Evolutionary conservation across 2,329 filamentous ascomycete species (phyloP).

Genomic region (Nothopassalora personata): DNA sequence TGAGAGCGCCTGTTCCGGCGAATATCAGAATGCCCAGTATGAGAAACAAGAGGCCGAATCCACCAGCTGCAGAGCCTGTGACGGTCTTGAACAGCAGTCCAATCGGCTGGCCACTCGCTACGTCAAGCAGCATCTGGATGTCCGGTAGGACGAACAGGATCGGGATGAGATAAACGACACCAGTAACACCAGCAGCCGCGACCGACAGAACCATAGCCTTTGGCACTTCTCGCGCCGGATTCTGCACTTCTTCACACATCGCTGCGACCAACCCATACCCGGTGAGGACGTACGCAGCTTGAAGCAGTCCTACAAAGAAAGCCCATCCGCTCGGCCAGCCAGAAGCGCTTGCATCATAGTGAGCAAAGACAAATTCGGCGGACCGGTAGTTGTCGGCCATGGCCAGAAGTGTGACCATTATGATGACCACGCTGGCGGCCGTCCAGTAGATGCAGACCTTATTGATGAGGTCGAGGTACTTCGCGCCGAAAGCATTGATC

Average conservation of each 20-base stretch:
- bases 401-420: conserved; percentile 58
- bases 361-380: conserved; percentile 61
- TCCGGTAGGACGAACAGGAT: conserved; percentile 71
- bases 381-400: conserved; percentile 56
- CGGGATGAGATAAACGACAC: conserved; percentile 63
- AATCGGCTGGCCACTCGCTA: conserved; percentile 70
- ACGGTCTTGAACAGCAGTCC: conserved; percentile 69
- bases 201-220: conserved; percentile 67
- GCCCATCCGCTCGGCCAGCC: conserved; percentile 67
- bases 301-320: conserved; percentile 65
- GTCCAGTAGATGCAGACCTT: conserved; percentile 72
- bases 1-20: conserved; percentile 68
- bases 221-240: conserved; percentile 62
- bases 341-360: conserved; percentile 61
- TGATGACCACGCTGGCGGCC: conserved; percentile 59
- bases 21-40: conserved; percentile 73
- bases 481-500: conserved; percentile 60
- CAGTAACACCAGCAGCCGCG: conserved; percentile 60
- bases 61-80: conserved; percentile 66
- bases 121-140: conserved; percentile 56
- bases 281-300: conserved; percentile 58
- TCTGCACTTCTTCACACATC: conserved; percentile 69
- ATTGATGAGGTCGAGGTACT: conserved; percentile 62
- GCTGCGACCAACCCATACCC: conserved; percentile 66
- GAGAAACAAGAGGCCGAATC: conserved; percentile 69